Conservation (phyloP, 108 stramenopile species). For the Nitzschia sp. region DNA sequence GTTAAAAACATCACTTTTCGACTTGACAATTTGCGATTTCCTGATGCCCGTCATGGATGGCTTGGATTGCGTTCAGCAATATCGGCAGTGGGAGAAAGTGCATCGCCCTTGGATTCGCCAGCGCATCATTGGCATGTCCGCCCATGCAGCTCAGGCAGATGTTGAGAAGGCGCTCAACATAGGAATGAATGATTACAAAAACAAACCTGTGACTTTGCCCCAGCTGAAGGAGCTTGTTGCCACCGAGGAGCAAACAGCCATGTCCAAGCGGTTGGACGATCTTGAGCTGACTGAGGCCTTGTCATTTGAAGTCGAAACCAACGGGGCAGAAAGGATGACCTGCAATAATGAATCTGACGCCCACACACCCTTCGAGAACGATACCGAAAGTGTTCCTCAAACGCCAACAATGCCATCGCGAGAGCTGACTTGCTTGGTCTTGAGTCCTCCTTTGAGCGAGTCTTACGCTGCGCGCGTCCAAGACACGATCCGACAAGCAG, state of each 20-base stretch:
- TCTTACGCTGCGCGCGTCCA: constrained; percentile 14
- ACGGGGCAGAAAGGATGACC: no score
- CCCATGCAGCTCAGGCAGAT: constrained; percentile 57
- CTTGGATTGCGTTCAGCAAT: constrained; percentile 69
- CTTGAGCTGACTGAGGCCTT: neutral
- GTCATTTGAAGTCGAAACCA: neutral
- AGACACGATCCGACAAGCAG: constrained; percentile 24
- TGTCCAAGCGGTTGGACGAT: constrained; percentile 15
- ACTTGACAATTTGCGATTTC: constrained; percentile 53
- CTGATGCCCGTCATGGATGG: constrained; percentile 89
- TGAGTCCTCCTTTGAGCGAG: constrained; percentile 5
- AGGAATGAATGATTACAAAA: constrained; percentile 61
- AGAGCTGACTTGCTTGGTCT: constrained; percentile 9
- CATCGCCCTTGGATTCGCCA: constrained; percentile 43
- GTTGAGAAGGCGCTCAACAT: constrained; percentile 44
- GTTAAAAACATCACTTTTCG: constrained; percentile 41
- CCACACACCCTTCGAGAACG: neutral
- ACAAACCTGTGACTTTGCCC: constrained; percentile 53
- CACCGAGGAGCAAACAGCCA: constrained; percentile 13
- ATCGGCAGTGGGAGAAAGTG: constrained; percentile 59
- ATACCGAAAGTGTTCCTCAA: neutral
- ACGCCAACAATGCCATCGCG: neutral
- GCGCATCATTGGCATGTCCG: constrained; percentile 59
- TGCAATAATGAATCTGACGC: neutral
- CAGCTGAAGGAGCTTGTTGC: constrained; percentile 39